These are phyloP conservation scores for Neurospora tetrasperma DNA, from an alignment of 495 filamentous ascomycete species.

Conservation along the genomic window DNA sequence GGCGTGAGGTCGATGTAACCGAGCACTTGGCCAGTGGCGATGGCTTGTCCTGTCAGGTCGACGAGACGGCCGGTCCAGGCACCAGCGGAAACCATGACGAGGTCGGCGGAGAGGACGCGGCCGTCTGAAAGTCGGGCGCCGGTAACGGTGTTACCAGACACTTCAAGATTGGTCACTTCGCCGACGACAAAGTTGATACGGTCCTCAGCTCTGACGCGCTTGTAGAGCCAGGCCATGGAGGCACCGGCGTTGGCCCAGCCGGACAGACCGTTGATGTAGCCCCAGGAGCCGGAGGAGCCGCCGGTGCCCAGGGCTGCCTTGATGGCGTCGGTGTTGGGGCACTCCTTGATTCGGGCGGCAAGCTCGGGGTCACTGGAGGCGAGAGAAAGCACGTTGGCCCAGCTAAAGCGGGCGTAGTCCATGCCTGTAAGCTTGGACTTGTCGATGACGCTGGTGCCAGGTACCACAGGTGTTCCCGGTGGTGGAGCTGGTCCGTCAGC, in stretches of 20 bases:
- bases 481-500: conserved; percentile 28
- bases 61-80: conserved; percentile 74
- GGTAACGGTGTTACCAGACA: conserved; percentile 25
- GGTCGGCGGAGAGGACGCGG: conserved; percentile 48
- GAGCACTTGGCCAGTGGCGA: conserved; percentile 72
- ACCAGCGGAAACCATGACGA: conserved; percentile 73
- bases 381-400: conserved; percentile 48
- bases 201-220: conserved; percentile 40
- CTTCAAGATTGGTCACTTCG: conserved; percentile 47
- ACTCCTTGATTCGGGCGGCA: conserved; percentile 39
- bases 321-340: conserved; percentile 42
- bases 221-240: conserved; percentile 53
- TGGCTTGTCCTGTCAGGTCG: conserved; percentile 63
- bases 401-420: conserved; percentile 56
- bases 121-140: conserved; percentile 50
- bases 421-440: conserved; percentile 37
- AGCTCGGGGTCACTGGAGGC: conserved; percentile 27
- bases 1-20: conserved; percentile 63
- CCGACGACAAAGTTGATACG: conserved; percentile 55
- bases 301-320: conserved; percentile 35
- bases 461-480: background rate
- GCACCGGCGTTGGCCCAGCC: conserved; percentile 82
- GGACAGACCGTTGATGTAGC: conserved; percentile 70
- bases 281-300: conserved; percentile 47
- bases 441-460: conserved; percentile 19